Evolutionary conservation across 495 filamentous ascomycete species (phyloP).

Genomic region (Penicillium manginii): DNA sequence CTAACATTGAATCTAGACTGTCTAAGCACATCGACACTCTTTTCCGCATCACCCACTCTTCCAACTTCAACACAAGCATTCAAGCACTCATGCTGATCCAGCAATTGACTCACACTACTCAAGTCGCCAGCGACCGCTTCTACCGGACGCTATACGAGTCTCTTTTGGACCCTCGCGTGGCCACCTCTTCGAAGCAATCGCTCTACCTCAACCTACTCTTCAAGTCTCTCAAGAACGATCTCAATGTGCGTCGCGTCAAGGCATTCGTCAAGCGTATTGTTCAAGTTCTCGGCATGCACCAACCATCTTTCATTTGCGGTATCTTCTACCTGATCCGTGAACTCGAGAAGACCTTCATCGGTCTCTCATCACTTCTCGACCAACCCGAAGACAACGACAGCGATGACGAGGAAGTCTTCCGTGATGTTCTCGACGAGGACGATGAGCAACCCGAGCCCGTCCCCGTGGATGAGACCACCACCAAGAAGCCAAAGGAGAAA

Average conservation of each 20-base stretch:
- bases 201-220: conserved; percentile 92
- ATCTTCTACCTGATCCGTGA: conserved; percentile 85
- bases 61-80: conserved; percentile 98
- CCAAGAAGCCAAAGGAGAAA: conserved; percentile 31
- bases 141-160: conserved; percentile 96
- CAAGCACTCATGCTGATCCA: conserved; percentile 96
- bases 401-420: conserved; percentile 75
- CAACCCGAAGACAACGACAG: conserved; percentile 68
- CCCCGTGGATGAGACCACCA: conserved; percentile 23
- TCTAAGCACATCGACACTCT: conserved; percentile 90
- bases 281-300: conserved; percentile 83
- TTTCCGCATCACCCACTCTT: conserved; percentile 93
- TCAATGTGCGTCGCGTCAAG: conserved; percentile 85
- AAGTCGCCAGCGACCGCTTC: conserved; percentile 81
- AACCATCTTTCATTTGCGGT: conserved; percentile 89
- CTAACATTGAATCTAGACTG: conserved; percentile 52
- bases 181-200: conserved; percentile 90
- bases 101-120: conserved; percentile 80
- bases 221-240: conserved; percentile 81
- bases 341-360: conserved; percentile 73
- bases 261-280: conserved; percentile 93
- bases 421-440: conserved; percentile 65
- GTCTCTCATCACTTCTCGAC: conserved; percentile 71
- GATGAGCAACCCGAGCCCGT: conserved; percentile 38
- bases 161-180: conserved; percentile 82